phyloP scores from a whole-genome alignment of 2,329 filamentous ascomycete genomes.

The Sphaceloma murrayae region DNA sequence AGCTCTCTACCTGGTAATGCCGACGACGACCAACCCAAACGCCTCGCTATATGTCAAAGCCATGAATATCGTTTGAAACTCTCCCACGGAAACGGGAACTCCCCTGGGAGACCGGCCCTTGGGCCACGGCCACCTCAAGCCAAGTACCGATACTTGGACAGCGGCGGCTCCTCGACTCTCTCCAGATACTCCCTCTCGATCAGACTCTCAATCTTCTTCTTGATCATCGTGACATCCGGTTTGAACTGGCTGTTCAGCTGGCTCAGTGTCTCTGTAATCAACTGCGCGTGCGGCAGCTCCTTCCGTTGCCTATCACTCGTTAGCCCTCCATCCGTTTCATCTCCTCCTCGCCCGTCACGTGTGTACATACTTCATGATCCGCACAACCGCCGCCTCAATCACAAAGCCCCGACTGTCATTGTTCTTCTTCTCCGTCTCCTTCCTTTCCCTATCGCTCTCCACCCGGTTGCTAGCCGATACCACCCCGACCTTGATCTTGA shows the following conservation, averaged over 20 bases:
- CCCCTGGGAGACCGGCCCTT: not conserved
- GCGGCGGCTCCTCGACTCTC: slow-evolving; percentile 54
- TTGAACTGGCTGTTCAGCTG: slow-evolving; percentile 61
- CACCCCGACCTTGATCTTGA: slow-evolving; percentile 83
- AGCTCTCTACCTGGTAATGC: no score
- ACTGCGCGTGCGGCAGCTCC: slow-evolving; percentile 56
- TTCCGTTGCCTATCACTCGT: slow-evolving; percentile 57
- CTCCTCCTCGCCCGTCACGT: no score
- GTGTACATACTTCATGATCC: slow-evolving; percentile 73
- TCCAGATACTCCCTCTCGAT: slow-evolving; percentile 71
- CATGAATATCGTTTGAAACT: not conserved
- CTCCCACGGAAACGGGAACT: no score
- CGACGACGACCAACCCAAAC: no score
- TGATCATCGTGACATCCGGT: slow-evolving; percentile 67
- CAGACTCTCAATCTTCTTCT: slow-evolving; percentile 69
- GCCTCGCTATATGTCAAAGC: no score
- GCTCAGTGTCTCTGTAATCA: slow-evolving; percentile 62
- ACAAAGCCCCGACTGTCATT: slow-evolving; percentile 61
- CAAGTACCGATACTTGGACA: slow-evolving; percentile 61
- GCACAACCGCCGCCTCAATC: slow-evolving; percentile 66
- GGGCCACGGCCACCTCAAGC: slow-evolving; percentile 40
- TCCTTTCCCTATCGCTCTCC: slow-evolving; percentile 58
- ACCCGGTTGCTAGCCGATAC: slow-evolving; percentile 74
- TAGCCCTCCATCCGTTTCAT: slow-evolving; percentile 15
- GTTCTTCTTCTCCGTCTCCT: slow-evolving; percentile 66